phyloP scores from a whole-genome alignment of 2,329 filamentous ascomycete genomes.

The Aspergillus thermomutatus region DNA sequence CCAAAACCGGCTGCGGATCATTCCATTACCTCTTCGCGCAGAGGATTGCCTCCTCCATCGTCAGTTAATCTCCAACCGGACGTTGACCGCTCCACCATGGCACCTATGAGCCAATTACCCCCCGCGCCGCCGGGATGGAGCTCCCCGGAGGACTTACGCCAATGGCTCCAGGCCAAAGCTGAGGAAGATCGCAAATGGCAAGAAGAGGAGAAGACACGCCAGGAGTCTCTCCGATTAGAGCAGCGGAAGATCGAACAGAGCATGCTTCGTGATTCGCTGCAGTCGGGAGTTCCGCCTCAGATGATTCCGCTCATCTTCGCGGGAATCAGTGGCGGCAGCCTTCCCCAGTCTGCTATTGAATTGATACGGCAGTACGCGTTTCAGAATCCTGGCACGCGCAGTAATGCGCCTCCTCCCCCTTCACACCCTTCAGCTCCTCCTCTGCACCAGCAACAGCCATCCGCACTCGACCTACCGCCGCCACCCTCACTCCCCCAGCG shows the following conservation, averaged over 20 bases:
- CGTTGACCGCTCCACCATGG: slow-evolving; percentile 23
- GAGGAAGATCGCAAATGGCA: slow-evolving; percentile 65
- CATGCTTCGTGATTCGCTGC: slow-evolving; percentile 66
- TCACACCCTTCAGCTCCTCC: slow-evolving; percentile 20
- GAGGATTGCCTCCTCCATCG: slow-evolving; percentile 66
- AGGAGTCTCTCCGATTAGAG: slow-evolving; percentile 65
- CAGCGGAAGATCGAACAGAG: slow-evolving; percentile 70
- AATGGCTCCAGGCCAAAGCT: slow-evolving; percentile 66
- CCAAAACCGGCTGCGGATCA: slow-evolving; percentile 44
- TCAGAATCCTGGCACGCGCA: slow-evolving; percentile 23
- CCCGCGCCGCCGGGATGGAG: slow-evolving; percentile 63
- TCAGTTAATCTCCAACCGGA: slow-evolving; percentile 56
- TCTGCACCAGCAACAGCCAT: slow-evolving; percentile 14
- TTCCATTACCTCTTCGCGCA: slow-evolving; percentile 66
- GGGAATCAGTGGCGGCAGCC: slow-evolving; percentile 62
- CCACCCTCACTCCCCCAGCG: slow-evolving; percentile 17
- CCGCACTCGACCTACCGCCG: slow-evolving; percentile 10
- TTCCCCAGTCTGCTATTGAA: slow-evolving; percentile 62
- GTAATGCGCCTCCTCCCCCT: slow-evolving; percentile 20
- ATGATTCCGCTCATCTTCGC: slow-evolving; percentile 74
- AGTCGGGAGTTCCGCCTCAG: slow-evolving; percentile 67
- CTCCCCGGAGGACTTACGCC: slow-evolving; percentile 67
- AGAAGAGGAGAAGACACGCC: slow-evolving; percentile 66
- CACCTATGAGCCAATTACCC: slow-evolving; percentile 56
- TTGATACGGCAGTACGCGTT: slow-evolving; percentile 66